phyloP scores from a whole-genome alignment of 2,329 filamentous ascomycete genomes.

The Calonectria ilicicola region DNA sequence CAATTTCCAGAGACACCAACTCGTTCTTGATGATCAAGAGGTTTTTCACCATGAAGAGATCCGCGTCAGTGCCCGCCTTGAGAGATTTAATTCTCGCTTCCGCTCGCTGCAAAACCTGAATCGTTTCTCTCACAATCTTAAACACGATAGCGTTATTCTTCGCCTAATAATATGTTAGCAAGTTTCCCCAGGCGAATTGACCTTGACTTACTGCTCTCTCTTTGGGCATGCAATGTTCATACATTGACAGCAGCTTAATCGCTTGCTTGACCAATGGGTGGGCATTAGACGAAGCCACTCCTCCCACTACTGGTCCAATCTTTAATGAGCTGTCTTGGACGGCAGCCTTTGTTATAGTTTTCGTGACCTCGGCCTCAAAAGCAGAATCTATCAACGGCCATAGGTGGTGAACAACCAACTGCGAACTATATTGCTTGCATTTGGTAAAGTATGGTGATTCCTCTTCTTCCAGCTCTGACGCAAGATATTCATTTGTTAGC shows the following conservation, averaged over 20 bases:
- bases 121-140: constrained; percentile 89
- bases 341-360: constrained; percentile 63
- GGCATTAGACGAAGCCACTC: constrained; percentile 66
- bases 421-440: constrained; percentile 67
- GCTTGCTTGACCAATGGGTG: constrained; percentile 70
- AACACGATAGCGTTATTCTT: constrained; percentile 69
- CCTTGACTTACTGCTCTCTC: constrained; percentile 66
- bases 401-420: constrained; percentile 67
- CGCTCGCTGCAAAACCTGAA: constrained; percentile 82
- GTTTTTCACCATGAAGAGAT: constrained; percentile 95
- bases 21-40: constrained; percentile 95
- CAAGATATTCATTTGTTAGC: constrained; percentile 69
- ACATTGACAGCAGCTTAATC: constrained; percentile 69
- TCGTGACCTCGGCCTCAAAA: constrained; percentile 68
- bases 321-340: constrained; percentile 62
- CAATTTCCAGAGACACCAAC: constrained; percentile 95
- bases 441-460: constrained; percentile 65
- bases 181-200: neutral
- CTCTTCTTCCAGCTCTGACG: constrained; percentile 68
- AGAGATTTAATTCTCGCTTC: constrained; percentile 77
- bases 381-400: constrained; percentile 67
- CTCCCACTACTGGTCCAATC: constrained; percentile 61
- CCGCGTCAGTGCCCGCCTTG: constrained; percentile 74
- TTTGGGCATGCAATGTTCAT: constrained; percentile 74
- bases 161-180: constrained; percentile 39